phyloP scores from a whole-genome alignment of 768 basidiomycete species.

The Trametes punicea region DNA sequence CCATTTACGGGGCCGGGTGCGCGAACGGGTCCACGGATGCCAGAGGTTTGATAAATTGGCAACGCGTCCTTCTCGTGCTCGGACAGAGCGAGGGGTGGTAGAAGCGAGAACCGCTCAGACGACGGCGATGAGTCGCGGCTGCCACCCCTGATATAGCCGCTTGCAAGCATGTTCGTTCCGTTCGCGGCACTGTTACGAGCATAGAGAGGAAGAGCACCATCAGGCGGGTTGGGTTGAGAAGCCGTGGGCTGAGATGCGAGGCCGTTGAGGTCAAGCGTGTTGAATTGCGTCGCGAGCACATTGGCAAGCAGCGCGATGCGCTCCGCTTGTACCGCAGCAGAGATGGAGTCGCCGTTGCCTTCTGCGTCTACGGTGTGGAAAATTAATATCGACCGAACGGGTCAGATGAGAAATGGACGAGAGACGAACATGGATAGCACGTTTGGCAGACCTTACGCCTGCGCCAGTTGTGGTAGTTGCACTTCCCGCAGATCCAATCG shows the following conservation, averaged over 20 bases:
- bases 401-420: constrained; percentile 6
- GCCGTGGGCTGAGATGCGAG: constrained; percentile 19
- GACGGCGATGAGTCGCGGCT: constrained; percentile 11
- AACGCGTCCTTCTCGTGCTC: constrained; percentile 23
- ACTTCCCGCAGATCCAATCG: constrained; percentile 68
- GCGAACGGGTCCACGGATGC: constrained; percentile 28
- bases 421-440: constrained; percentile 70
- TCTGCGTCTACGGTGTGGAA: constrained; percentile 59
- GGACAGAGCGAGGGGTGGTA: constrained; percentile 5
- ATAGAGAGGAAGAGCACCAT: constrained; percentile 13
- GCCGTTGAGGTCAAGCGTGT: constrained; percentile 19
- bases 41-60: constrained; percentile 74
- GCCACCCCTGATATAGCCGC: background rate
- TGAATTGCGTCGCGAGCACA: constrained; percentile 55
- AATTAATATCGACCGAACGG: constrained; percentile 4
- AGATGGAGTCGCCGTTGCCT: constrained; percentile 85
- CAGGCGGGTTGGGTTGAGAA: constrained; percentile 1
- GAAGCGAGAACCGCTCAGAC: constrained; percentile 10
- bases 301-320: constrained; percentile 77
- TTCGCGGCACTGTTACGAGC: background rate
- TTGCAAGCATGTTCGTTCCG: background rate
- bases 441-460: constrained; percentile 88
- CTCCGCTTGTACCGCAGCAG: constrained; percentile 79
- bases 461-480: constrained; percentile 87
- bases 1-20: no score